These are phyloP conservation scores for Zhuliangozyma blackwelliae DNA, from an alignment of 1,139 yeast genomes.

Conservation along the genomic window DNA sequence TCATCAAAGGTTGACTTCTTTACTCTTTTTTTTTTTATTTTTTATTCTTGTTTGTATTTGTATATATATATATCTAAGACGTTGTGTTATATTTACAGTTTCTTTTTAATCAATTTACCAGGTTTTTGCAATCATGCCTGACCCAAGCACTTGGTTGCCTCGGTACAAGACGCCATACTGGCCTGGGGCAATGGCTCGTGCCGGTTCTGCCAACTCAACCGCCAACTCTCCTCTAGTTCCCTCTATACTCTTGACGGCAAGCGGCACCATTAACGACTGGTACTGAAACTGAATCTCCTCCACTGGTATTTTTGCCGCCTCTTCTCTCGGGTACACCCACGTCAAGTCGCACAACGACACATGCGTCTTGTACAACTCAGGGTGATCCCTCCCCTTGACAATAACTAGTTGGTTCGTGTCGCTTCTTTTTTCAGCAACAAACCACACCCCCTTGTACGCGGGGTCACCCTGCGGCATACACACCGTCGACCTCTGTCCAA, in stretches of 20 bases:
- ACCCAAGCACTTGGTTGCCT: constrained; percentile 67
- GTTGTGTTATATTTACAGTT: no score
- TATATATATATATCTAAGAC: no score
- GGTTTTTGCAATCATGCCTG: constrained; percentile 42
- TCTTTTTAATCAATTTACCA: no score
- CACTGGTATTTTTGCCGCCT: constrained; percentile 10
- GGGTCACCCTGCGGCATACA: constrained; percentile 88
- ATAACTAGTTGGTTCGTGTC: constrained; percentile 71
- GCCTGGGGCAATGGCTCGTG: constrained; percentile 85
- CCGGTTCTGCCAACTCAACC: constrained; percentile 30
- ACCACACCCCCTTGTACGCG: constrained; percentile 75
- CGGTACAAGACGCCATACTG: constrained; percentile 76
- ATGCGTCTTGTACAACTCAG: constrained; percentile 46
- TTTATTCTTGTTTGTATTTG: no score
- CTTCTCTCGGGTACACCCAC: constrained; percentile 37
- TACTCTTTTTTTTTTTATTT: no score
- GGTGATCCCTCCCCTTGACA: constrained; percentile 68
- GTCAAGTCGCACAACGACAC: constrained; percentile 45
- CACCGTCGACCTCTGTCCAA: constrained; percentile 80
- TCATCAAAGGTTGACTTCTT: no score
- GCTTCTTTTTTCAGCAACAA: constrained; percentile 65
- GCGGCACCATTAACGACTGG: constrained; percentile 65
- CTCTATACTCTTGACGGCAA: constrained; percentile 17
- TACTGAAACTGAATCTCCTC: constrained; percentile 49
- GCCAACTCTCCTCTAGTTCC: constrained; percentile 21